Evolutionary conservation across 164 flowering plant species (phyloP), one percentile per base, ranked within the genome.

Genomic region (Nelumbo lutea): DNA sequence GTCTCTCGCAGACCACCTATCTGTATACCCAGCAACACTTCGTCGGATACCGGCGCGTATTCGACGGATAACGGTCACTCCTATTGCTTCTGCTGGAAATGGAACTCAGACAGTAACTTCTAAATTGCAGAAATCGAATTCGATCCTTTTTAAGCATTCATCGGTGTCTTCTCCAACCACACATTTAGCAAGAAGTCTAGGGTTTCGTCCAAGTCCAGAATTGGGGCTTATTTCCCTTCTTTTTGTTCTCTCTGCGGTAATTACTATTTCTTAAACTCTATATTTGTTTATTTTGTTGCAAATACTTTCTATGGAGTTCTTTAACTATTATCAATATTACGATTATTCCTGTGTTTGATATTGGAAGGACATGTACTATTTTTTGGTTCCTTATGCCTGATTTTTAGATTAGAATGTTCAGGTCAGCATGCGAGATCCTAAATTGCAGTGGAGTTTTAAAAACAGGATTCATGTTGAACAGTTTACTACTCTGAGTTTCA

Each of bases 231-330:
- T 73, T 46, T 73, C 75, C 51, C 43, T 73, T 9, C 42, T 71
- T 55, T 74, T 77, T 52, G 77, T 71, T 27, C 45, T 77, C 66
- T 50, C 77, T 57, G 53, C 55, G 75, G 80, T 77, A 73, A 65
- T 44, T 11, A 2, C 15, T 38, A 47, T 3, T 58, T 10, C 38
- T 58, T 58, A 3, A 5, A 38, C 3, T 38, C 10, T 14, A 15
- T 58, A 2, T 39, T 3, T 15, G 27, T 58, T 58, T 10, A 7
- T 10, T 4, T 46, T 4, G 48, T 46, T 46, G 48, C 7, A 46
- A 46, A 46, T 51, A 14, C 55, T 51, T 7, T 10, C 27, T 27
- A 27, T 27, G 27, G 27, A 7, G 9, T 51, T 7, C 13, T 7
- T 51, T 8, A 8, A 51, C 55, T 7, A 51, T 10, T 51, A 10